Evolutionary conservation across 1,139 yeast genomes (phyloP).

Genomic region (Zygoascus hellenicus): DNA sequence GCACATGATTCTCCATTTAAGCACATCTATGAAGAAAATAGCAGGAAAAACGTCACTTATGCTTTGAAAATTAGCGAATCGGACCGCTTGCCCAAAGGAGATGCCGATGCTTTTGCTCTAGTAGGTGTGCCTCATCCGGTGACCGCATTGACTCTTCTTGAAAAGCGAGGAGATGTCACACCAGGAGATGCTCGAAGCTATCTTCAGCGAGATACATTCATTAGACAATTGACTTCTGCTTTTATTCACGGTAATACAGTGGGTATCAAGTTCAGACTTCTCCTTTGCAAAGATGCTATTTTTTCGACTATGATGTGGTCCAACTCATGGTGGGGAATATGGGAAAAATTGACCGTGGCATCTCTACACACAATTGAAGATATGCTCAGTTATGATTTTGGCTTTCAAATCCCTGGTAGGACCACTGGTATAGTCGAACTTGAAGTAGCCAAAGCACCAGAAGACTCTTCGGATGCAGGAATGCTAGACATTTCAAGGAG

Average conservation of each 20-base stretch:
- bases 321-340: constrained; percentile 21
- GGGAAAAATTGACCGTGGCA: constrained; percentile 19
- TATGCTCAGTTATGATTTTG: constrained; percentile 22
- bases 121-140: constrained; percentile 20
- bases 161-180: constrained; percentile 14
- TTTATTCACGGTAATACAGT: constrained; percentile 19
- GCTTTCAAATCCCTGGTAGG: constrained; percentile 17
- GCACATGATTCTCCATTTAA: constrained; percentile 2
- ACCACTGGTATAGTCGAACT: constrained; percentile 2
- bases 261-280: constrained; percentile 16
- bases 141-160: constrained; percentile 15
- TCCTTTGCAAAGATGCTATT: constrained; percentile 22
- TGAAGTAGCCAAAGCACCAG: constrained; percentile 8
- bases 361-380: constrained; percentile 12
- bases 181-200: constrained; percentile 16
- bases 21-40: background rate
- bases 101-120: constrained; percentile 17
- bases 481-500: constrained; percentile 12
- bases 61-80: constrained; percentile 10
- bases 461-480: constrained; percentile 8
- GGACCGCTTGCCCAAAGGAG: constrained; percentile 14
- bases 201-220: constrained; percentile 15
- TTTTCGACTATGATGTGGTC: constrained; percentile 15
- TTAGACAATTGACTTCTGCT: constrained; percentile 17
- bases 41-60: background rate